Base-by-base conservation (phyloP, 225 moss, liverwort and hornwort species). In the Takakia lepidozioides region DNA sequence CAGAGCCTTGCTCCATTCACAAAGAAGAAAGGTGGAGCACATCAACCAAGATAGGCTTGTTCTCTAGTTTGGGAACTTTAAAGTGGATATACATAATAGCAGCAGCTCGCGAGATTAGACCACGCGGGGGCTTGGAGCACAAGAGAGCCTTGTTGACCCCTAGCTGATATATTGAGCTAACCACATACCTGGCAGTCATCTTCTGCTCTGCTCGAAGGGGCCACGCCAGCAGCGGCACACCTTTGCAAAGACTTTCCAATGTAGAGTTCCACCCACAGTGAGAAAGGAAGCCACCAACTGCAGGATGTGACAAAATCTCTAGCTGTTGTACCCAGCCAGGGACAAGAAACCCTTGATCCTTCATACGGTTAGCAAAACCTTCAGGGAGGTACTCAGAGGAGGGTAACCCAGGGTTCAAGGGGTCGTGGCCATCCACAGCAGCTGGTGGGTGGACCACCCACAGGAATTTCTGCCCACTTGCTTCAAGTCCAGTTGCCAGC, bases 221-320 rank as follows among this genome's bases (percentile, higher is more conserved):
- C 74, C 74, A 80, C 8, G 64, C 39, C 36, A 80, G 25, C 43
- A 74, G 10, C 2, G 81, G 75, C 23, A 75, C 66, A 3, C 59
- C 72, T 10, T 56, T 49, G 23, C 71, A 68, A 19, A 81, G 48
- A 29, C 75, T 69, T 29, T 81, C 81, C 45, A 81, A 10, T 0
- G 49, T 54, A 18, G 75, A 81, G 30, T 76, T 76, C 72, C 75
- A 81, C 1, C 75, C 81, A 45, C 72, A 65, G 59, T 76, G 75
- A 36, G 62, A 54, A 15, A 81, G 27, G 27, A 81, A 76, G 13
- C 75, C 81, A 46, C 75, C 68, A 2, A 56, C 60, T 22, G 75
- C 61, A 2, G 72, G 59, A 48, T 81, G 81, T 10, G 24, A 30
- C 3, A 76, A 48, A n/a, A 81, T 57, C 19, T 51, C 53, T 10